These are phyloP conservation scores for Sarocladiaceae sp. DNA, from an alignment of 2,329 filamentous ascomycete genomes.

Conservation along the genomic window DNA sequence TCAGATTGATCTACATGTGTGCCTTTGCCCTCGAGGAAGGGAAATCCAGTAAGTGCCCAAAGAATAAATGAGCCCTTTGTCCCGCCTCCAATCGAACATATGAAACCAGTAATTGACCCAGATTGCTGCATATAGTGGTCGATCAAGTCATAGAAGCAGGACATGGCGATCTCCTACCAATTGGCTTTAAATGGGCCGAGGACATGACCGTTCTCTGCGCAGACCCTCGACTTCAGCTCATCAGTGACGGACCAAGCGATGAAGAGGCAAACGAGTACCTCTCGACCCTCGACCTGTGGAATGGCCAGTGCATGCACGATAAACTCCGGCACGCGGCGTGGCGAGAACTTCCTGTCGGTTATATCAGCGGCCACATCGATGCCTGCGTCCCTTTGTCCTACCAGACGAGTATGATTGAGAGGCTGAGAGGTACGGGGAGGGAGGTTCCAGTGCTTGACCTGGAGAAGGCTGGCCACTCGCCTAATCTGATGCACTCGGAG, in stretches of 20 bases:
- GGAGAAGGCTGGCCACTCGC: neutral
- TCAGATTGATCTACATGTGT: neutral
- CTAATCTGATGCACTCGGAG: neutral
- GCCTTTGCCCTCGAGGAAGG: neutral
- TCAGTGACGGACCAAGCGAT: neutral
- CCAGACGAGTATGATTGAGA: neutral
- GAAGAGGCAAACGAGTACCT: neutral
- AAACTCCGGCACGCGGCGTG: neutral
- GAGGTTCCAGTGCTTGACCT: neutral
- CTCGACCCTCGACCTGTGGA: neutral
- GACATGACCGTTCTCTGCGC: neutral
- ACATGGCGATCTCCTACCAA: neutral
- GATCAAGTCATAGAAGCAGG: neutral
- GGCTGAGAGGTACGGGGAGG: neutral
- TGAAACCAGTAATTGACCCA: too few relatives aligned
- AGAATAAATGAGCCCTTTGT: too few relatives aligned
- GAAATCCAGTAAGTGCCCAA: conserved; percentile 3
- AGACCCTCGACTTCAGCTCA: neutral
- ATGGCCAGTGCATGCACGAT: neutral
- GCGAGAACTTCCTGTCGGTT: neutral
- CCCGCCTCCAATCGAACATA: too few relatives aligned
- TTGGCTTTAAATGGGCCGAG: neutral
- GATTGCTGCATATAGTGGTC: neutral
- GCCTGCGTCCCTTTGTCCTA: neutral
- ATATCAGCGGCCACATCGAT: neutral